These are phyloP conservation scores for Tetracentron sinense DNA, from an alignment of 164 flowering plant species.

Conservation along the genomic window DNA sequence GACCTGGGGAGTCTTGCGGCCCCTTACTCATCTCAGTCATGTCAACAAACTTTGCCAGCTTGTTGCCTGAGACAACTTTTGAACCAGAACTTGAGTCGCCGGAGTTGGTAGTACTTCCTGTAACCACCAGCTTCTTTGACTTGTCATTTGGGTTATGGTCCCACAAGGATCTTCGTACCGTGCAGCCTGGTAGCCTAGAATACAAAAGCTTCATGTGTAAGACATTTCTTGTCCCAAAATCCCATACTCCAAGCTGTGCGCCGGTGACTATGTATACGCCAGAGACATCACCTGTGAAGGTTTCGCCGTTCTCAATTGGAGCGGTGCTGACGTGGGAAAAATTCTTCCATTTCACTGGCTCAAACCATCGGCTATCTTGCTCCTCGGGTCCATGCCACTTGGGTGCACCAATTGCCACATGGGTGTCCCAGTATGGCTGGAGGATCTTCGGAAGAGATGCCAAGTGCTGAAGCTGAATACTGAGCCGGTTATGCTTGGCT, in stretches of 20 bases:
- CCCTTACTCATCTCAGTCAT: constrained; percentile 67
- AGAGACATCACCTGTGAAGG: constrained; percentile 51
- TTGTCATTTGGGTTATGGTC: constrained; percentile 58
- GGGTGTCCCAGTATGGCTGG: constrained; percentile 31
- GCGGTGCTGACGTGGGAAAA: constrained; percentile 78
- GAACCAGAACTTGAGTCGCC: constrained; percentile 41
- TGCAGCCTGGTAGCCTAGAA: constrained; percentile 81
- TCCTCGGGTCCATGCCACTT: no score
- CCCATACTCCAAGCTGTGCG: constrained; percentile 97
- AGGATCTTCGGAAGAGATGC: constrained; percentile 72
- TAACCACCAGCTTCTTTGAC: constrained; percentile 15
- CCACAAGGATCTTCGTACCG: constrained; percentile 75
- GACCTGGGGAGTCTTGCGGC: constrained; percentile 77
- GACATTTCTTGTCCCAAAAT: constrained; percentile 75
- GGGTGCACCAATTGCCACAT: no score
- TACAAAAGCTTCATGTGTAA: constrained; percentile 70
- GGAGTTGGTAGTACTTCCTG: constrained; percentile 10
- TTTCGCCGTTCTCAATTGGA: constrained; percentile 62
- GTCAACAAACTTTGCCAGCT: constrained; percentile 65
- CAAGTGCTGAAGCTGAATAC: constrained; percentile 69
- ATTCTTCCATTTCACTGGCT: no score
- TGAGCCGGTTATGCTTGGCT: constrained; percentile 60
- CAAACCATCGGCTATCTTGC: no score
- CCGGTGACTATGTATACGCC: constrained; percentile 81
- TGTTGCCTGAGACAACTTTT: constrained; percentile 32